Base-by-base conservation (phyloP, 345 rosid species). In the Rhodomyrtus tomentosa region DNA sequence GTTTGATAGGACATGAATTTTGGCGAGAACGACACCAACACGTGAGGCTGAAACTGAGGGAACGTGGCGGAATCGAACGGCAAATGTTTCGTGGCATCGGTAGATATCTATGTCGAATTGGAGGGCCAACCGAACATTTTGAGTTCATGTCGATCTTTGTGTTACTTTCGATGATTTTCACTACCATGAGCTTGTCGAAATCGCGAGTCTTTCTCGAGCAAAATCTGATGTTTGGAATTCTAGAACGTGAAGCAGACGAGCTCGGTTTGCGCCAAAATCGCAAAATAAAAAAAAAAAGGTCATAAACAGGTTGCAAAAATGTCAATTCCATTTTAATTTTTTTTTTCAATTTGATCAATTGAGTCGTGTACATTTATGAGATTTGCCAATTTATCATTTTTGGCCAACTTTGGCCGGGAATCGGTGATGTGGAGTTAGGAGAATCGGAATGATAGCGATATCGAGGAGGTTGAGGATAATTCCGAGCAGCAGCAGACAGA, bases 191-290 rank as follows among this genome's bases (percentile, higher is more conserved):
- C 45, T 1, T 18, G 76, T 20, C 12, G 21, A 32, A 32, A 1
- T 3, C 12, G 0, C 1, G 2, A 32, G 1, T 32, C 12, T 62
- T 62, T 62, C 24, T 9, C 3, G 1, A 16, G 12, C 0, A 1
- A 10, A 68, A 68, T 68, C 9, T 5, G 0, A 32, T 68, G 21
- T 4, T 32, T 68, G 18, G 13, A 36, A 68, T 36, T 18, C 13
- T 36, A 36, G 0, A 21, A 18, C 2, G 2, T 1, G 76, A 32
- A 18, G 13, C 76, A 8, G 7, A 42, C 20, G 29, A 56, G 7
- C 16, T 56, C 3, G 7, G 12, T 0, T 56, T 11, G 20, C 1
- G 25, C 6, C 3, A 7, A 16, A 32, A 36, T 15, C 12, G 10
- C 2, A 49, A 49, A 49, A 10, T 9, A 1, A 48, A 5, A 48